Conservation (phyloP, 805 yeast genomes). For the Ogataea allantospora region DNA sequence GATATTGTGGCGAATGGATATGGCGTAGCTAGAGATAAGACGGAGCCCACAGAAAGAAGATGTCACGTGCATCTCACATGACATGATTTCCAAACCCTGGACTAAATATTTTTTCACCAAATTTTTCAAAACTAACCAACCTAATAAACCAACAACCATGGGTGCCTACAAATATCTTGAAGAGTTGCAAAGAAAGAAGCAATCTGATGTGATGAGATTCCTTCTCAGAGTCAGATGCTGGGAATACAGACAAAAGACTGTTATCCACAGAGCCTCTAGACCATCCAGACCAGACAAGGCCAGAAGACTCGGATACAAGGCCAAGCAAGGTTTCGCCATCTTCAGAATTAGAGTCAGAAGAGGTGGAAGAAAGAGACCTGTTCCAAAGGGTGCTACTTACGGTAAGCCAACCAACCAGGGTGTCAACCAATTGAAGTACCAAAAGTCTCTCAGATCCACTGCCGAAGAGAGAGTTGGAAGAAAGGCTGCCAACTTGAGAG, state of each 20-base stretch:
- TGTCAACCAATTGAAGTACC: conserved; percentile 98
- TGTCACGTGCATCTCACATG: not conserved
- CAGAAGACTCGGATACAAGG: conserved; percentile 99
- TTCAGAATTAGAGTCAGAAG: conserved; percentile 99
- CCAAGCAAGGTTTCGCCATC: conserved; percentile 99
- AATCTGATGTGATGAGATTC: conserved; percentile 99
- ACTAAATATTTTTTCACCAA: conserved; percentile 6
- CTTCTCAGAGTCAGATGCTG: conserved; percentile 99
- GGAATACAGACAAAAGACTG: conserved; percentile 99
- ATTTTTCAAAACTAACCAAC: conserved; percentile 7
- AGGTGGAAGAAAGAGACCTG: conserved; percentile 99
- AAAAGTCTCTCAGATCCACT: conserved; percentile 94
- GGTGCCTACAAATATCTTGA: conserved; percentile 99
- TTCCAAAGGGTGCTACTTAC: conserved; percentile 99
- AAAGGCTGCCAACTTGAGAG: conserved; percentile 98
- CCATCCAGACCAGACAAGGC: conserved; percentile 99
- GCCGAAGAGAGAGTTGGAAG: conserved; percentile 99
- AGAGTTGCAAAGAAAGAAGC: conserved; percentile 99
- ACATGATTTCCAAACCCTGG: not conserved
- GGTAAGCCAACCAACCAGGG: conserved; percentile 99
- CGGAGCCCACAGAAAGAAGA: not conserved
- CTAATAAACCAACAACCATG: conserved; percentile 48
- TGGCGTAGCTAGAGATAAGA: not conserved
- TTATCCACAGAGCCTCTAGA: conserved; percentile 97
- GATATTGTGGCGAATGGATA: not conserved